Conservation (phyloP, 495 filamentous ascomycete genomes). For the Filosporella fistucella region DNA sequence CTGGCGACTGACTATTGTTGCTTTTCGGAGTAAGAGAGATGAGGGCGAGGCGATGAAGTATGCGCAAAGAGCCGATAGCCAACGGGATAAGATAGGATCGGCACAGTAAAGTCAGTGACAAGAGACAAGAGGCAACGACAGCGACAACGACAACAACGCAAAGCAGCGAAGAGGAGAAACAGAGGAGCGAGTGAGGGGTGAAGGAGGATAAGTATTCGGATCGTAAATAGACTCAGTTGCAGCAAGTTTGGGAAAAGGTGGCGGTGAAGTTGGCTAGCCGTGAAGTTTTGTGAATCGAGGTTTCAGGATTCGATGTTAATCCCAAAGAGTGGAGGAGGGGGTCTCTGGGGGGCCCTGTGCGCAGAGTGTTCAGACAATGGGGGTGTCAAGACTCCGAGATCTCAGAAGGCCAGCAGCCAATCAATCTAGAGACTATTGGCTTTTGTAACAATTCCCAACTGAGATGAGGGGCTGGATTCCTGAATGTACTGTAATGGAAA, state of each 20-base stretch:
- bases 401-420: no score
- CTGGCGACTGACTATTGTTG: slow-evolving; percentile 6
- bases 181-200: slow-evolving; percentile 17
- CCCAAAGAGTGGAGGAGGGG: slow-evolving; percentile 7
- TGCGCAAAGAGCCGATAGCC: no score
- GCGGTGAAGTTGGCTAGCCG: no score
- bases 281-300: slow-evolving; percentile 24
- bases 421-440: no score
- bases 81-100: no score
- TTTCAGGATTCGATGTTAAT: slow-evolving; percentile 22
- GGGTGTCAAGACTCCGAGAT: no score
- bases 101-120: no score
- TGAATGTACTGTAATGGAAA: no score
- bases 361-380: slow-evolving; percentile 7
- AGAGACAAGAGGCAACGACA: no score
- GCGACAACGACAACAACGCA: no score
- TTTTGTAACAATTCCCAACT: no score
- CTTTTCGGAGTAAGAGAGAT: slow-evolving; percentile 5
- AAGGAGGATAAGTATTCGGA: slow-evolving; percentile 2
- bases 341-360: slow-evolving; percentile 9
- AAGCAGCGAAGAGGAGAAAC: slow-evolving; percentile 18
- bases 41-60: background rate
- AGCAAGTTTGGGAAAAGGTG: slow-evolving; percentile 14
- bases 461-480: no score
- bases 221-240: slow-evolving; percentile 6